Evolutionary conservation across 1,284 basidiomycete genomes (phyloP).

Genomic region (Boletus semigastroideus): DNA sequence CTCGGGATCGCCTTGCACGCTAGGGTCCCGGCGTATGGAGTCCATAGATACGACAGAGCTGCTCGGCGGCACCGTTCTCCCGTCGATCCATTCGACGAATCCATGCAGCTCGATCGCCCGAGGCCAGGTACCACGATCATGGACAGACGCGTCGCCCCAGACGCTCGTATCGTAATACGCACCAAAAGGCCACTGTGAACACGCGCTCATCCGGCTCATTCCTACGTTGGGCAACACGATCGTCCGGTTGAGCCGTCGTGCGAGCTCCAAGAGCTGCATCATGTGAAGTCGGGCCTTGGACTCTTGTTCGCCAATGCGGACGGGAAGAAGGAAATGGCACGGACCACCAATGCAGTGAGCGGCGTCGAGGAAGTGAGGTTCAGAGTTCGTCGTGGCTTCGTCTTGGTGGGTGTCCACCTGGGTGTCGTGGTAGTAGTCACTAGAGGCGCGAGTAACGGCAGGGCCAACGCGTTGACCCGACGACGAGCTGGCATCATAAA

Average conservation of each 20-base stretch:
- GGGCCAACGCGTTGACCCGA: background rate
- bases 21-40: background rate
- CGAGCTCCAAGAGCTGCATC: constrained; percentile 42
- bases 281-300: constrained; percentile 51
- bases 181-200: constrained; percentile 43
- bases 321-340: constrained; percentile 48
- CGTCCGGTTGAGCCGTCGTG: constrained; percentile 44
- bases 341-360: constrained; percentile 13
- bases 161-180: constrained; percentile 43
- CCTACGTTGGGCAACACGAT: constrained; percentile 54
- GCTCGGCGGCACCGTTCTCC: constrained; percentile 7
- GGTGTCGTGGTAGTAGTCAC: background rate
- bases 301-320: constrained; percentile 48
- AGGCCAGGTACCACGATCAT: background rate
- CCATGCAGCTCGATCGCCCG: constrained; percentile 6
- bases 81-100: constrained; percentile 21
- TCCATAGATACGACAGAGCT: constrained; percentile 16
- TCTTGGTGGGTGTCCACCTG: background rate
- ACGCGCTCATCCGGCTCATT: constrained; percentile 47
- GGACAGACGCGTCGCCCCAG: no score
- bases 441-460: constrained; percentile 11
- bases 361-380: constrained; percentile 10
- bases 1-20: background rate
- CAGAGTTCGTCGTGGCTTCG: background rate
- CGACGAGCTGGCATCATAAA: no score